Conservation (phyloP, 805 yeast species). For the Hanseniaspora lachancei region DNA sequence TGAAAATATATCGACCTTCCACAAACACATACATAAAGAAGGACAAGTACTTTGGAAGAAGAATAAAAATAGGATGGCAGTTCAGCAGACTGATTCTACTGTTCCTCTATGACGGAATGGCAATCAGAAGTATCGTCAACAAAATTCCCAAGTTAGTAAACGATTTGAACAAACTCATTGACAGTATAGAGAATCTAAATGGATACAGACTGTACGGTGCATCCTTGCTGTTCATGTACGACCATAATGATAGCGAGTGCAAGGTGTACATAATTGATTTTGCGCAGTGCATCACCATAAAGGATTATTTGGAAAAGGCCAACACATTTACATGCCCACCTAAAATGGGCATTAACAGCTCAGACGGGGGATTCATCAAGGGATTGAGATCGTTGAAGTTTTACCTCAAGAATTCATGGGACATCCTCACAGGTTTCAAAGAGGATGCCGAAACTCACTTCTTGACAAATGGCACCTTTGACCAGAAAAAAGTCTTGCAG, state of each 20-base stretch:
- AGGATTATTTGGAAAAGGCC: conserved; percentile 31
- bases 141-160: conserved; percentile 57
- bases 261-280: conserved; percentile 79
- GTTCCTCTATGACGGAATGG: conserved; percentile 66
- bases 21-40: conserved; percentile 43
- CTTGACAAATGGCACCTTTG: conserved; percentile 17
- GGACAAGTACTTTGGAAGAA: conserved; percentile 89
- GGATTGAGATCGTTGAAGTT: conserved; percentile 65
- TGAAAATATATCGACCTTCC: conserved; percentile 63
- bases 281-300: conserved; percentile 78
- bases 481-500: background rate
- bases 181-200: conserved; percentile 40
- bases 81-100: conserved; percentile 63
- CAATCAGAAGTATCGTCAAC: conserved; percentile 42
- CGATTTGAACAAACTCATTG: conserved; percentile 45
- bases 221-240: conserved; percentile 77
- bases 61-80: conserved; percentile 54
- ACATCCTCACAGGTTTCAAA: conserved; percentile 36
- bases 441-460: conserved; percentile 19
- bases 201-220: conserved; percentile 90
- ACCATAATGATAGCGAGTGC: conserved; percentile 26
- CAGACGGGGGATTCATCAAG: conserved; percentile 74
- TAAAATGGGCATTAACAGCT: conserved; percentile 35
- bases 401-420: conserved; percentile 52
- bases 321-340: conserved; percentile 56